Base-by-base conservation (phyloP, 2,329 filamentous ascomycete genomes). In the Botryotinia narcissicola region DNA sequence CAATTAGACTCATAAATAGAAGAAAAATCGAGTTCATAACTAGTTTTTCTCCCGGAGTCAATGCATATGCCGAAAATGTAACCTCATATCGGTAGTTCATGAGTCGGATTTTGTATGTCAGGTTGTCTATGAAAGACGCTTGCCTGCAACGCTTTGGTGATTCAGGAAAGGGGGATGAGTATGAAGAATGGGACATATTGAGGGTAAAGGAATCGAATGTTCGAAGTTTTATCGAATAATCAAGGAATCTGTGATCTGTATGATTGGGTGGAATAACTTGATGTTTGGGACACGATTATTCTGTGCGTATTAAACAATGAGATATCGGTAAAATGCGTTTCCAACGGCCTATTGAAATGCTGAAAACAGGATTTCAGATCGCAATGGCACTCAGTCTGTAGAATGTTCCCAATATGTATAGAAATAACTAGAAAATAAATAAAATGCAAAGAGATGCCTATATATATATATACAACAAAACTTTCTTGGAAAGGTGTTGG, bases 81-180 rank as follows among this genome's bases (percentile, higher is more conserved):
- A 85, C 83, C 76, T 85, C 83, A 75, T 85, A 85, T 71, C 81
- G 83, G 75, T 85, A 84, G 35, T 76, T 74, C 46, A 73, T 69
- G 6, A 77, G 70, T 12, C 59, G 61, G 22, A 76, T 10, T 18
- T 74, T 64, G 5, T 73, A 68, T 35, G 61, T 22, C 7, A 72
- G 51, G 22, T 57, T 46, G 25, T 67, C 59, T 8, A 70, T 40
- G 22, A 64, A 35, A 7, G 74, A 73, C 18, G 48, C 29, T 35
- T 72, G 32, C n/a, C 40, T 29, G 8, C 29, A 40, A 46, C 51
- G 68, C n/a, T 32, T 44, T 32, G 60, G 46, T 57, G 48, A 66
- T 44, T 18, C 18, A n/a, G 32, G 44, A 51, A 42, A 64, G 42
- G 32, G 42, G 20, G 20, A 54, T 37, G 64, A 54, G 37, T 54